A percentile compares a stretch with the other conserved stretches of the same genome.
phyloP scores from a whole-genome alignment of 148 eudicot genomes.

The Talinum fruticosum region DNA sequence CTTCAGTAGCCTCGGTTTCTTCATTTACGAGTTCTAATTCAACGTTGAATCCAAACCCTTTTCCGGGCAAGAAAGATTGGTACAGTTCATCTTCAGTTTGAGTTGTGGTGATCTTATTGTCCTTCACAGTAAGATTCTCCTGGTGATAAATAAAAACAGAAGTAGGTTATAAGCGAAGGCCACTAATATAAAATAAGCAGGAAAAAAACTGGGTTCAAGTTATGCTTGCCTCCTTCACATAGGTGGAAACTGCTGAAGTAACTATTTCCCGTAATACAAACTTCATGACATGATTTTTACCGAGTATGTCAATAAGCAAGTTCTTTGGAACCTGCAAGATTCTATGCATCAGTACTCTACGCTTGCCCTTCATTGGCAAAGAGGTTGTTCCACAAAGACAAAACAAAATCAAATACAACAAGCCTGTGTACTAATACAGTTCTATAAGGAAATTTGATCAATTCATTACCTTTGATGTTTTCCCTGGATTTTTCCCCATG shows the following conservation, averaged over 20 bases:
- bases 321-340: constrained; percentile 59
- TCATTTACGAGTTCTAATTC: constrained; percentile 52
- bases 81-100: constrained; percentile 74
- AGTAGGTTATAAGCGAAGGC: neutral
- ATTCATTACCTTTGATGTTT: constrained; percentile 57
- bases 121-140: constrained; percentile 72
- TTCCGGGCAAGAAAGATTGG: constrained; percentile 55
- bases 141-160: constrained; percentile 23
- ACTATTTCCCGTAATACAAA: constrained; percentile 72
- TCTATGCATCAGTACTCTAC: neutral
- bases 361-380: neutral
- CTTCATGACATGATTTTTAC: constrained; percentile 62
- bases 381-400: neutral
- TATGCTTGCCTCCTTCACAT: constrained; percentile 59
- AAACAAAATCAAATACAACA: neutral
- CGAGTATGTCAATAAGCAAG: constrained; percentile 57
- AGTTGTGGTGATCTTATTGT: constrained; percentile 57
- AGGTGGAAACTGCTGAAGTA: constrained; percentile 54
- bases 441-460: neutral
- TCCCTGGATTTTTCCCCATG: constrained; percentile 46
- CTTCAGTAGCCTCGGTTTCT: constrained; percentile 23
- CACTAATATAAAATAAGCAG: neutral
- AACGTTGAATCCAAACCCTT: constrained; percentile 69
- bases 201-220: neutral
- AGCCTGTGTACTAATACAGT: neutral